Conservation (phyloP, 306 rosid genomes). For the Sophora flavescens region DNA sequence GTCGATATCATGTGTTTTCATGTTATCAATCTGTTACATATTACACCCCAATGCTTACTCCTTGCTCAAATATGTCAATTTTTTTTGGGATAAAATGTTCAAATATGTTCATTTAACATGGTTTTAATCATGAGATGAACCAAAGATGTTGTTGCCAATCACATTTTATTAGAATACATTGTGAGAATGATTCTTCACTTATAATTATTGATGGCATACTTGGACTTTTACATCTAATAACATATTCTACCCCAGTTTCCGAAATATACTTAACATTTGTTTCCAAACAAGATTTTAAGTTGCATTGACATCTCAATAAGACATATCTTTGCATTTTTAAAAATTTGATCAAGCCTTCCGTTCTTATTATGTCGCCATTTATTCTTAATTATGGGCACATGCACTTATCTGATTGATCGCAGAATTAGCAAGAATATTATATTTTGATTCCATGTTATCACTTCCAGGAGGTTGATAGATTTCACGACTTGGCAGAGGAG, state of each 20-base stretch:
- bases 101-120: conserved; percentile 17
- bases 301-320: conserved; percentile 29
- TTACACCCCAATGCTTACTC: conserved; percentile 34
- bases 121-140: conserved; percentile 9
- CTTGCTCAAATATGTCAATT: conserved; percentile 26
- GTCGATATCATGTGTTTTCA: conserved; percentile 93
- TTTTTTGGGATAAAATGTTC: not conserved
- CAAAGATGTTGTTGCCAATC: conserved; percentile 25
- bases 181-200: conserved; percentile 23
- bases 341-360: not conserved
- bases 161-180: conserved; percentile 22
- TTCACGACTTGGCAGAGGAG: conserved; percentile 74
- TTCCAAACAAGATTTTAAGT: conserved; percentile 26
- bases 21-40: conserved; percentile 57
- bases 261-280: not conserved
- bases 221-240: conserved; percentile 14
- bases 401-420: conserved; percentile 30
- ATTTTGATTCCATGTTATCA: conserved; percentile 41
- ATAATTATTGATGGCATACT: not conserved
- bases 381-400: conserved; percentile 10
- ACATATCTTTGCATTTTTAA: conserved; percentile 17
- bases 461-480: conserved; percentile 93
- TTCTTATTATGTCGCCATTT: not conserved
- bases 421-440: conserved; percentile 13
- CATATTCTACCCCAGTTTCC: conserved; percentile 25